These are phyloP conservation scores for Lentinula boryana DNA, from an alignment of 768 basidiomycete genomes.

Conservation along the genomic window DNA sequence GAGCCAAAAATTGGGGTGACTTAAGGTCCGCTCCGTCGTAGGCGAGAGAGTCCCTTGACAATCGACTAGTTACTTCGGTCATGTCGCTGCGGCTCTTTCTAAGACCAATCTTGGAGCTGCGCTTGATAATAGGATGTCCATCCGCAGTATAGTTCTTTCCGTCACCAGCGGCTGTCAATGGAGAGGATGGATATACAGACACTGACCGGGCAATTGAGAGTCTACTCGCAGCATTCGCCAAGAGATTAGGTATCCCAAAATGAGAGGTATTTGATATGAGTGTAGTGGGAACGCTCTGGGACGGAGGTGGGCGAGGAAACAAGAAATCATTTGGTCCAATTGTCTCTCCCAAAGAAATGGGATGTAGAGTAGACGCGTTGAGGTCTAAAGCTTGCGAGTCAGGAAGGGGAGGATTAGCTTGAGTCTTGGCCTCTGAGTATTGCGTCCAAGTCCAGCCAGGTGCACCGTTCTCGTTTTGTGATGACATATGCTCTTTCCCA, in stretches of 20 bases:
- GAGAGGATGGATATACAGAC: constrained; percentile 40
- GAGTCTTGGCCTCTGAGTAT: constrained; percentile 29
- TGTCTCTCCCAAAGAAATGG: neutral
- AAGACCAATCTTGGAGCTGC: constrained; percentile 24
- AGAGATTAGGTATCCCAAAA: neutral
- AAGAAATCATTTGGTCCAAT: neutral
- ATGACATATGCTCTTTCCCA: constrained; percentile 58
- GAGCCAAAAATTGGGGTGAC: constrained; percentile 31
- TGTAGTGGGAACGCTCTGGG: constrained; percentile 3
- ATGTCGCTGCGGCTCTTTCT: constrained; percentile 19
- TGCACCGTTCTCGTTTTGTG: constrained; percentile 34
- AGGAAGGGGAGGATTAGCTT: constrained; percentile 7
- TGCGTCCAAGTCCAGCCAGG: constrained; percentile 55
- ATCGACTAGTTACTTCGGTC: constrained; percentile 16
- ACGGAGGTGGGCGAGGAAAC: constrained; percentile 3
- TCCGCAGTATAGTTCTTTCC: constrained; percentile 32
- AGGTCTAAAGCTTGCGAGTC: neutral
- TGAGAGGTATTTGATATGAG: neutral
- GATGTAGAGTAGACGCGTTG: neutral
- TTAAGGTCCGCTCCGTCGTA: constrained; percentile 50
- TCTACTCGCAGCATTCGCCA: constrained; percentile 22
- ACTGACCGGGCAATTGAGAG: constrained; percentile 37
- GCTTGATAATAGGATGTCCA: constrained; percentile 31
- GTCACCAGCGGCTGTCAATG: constrained; percentile 18
- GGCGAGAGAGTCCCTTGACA: constrained; percentile 30